Base-by-base conservation (phyloP, 2,329 filamentous ascomycete genomes). In the Microsporum canis region DNA sequence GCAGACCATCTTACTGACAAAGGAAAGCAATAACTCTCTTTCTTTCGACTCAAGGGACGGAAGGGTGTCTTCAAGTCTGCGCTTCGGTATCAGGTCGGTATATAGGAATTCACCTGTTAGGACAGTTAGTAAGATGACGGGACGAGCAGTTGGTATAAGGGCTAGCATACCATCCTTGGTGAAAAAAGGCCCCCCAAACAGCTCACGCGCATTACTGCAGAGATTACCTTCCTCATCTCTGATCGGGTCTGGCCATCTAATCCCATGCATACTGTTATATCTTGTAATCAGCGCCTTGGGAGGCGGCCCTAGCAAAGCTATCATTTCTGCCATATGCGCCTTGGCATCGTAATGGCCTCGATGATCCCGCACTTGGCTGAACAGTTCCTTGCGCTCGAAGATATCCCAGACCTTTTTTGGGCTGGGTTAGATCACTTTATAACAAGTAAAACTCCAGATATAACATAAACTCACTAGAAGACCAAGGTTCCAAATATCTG, bases 401-500 rank as follows among this genome's bases (percentile, higher is more conserved):
- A 70, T 47, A 62, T 70, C 65, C 68, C 68, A 70, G 34, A 69
- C 51, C 62, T 64, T 49, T 4, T 38, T 6, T 29, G 17, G 17
- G 17, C 17, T 23, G 17, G 17, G 43, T 62, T 27, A 10, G 62
- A 65, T 49, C 39, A 36, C 10, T 6, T 36, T 10, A 36, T 36
- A 10, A 6, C 34, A 36, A 10, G 10, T 2, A 10, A 36, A 10
- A 36, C 10, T 36, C 10, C 34, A 10, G 10, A 3, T 41, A 41
- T 23, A 49, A n/a, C 43, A 10, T 27, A 27, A 49, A 29, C 14
- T 41, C 53, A 72, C 71, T 63, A 77, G 63, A 63, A 73, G 68
- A 62, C 72, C 71, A 59, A 77, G 61, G 64, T 75, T 77, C 74
- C 73, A 77, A 60, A 77, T 74, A 68, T 76, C 75, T 14, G 67